Evolutionary conservation across 345 rosid genomes (phyloP).

Genomic region (Jatropha curcas): DNA sequence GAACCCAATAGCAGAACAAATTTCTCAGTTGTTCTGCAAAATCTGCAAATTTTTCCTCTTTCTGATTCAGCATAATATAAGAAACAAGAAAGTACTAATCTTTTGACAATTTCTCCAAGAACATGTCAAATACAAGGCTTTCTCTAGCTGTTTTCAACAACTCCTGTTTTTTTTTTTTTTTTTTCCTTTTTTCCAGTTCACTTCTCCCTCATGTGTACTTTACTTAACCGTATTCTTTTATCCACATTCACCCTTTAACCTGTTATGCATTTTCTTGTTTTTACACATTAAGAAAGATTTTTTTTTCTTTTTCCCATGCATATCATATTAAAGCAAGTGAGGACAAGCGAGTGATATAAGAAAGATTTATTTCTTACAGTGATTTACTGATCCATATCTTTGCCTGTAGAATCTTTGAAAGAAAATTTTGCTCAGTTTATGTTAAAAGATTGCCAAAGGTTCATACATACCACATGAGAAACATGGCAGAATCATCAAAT

Average conservation of each 20-base stretch:
- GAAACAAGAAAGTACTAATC: slow-evolving; percentile 24
- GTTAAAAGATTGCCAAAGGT: background rate
- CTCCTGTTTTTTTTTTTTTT: too few relatives aligned
- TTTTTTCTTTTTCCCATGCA: background rate
- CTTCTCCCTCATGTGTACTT: slow-evolving; percentile 9
- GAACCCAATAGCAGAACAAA: background rate
- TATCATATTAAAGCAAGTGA: slow-evolving; percentile 1
- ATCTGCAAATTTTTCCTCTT: slow-evolving; percentile 6
- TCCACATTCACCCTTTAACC: slow-evolving; percentile 7
- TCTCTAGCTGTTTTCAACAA: slow-evolving; percentile 35
- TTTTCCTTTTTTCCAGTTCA: background rate
- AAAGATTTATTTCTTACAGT: background rate
- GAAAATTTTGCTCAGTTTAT: background rate
- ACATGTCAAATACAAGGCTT: slow-evolving; percentile 6
- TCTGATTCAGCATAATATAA: slow-evolving; percentile 13
- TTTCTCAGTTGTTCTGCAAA: background rate
- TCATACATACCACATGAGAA: background rate
- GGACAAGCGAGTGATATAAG: slow-evolving; percentile 15
- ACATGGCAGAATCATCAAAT: slow-evolving; percentile 14
- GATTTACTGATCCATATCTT: background rate
- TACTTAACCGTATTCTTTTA: background rate
- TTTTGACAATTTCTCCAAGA: slow-evolving; percentile 26
- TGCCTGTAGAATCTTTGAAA: background rate
- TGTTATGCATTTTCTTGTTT: background rate
- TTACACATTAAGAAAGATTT: background rate